A percentile compares a stretch with the other conserved stretches of the same genome.
Conservation (phyloP, 148 eudicot genomes). For the Mesembryanthemum crystallinum region DNA sequence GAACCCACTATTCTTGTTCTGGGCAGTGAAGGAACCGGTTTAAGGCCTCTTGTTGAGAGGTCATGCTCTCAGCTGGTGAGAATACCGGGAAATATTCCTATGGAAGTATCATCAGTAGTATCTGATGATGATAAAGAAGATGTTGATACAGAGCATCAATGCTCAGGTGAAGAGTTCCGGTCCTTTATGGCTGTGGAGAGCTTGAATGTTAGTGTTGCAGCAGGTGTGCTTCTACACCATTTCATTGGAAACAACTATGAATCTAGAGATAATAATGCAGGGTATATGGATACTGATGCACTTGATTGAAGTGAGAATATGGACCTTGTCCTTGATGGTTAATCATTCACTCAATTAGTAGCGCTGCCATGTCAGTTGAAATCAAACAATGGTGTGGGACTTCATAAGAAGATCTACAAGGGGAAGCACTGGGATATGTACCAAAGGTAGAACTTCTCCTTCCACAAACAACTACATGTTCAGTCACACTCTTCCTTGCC, state of each 20-base stretch:
- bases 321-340: neutral
- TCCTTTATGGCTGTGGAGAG: constrained; percentile 96
- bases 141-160: constrained; percentile 23
- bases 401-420: neutral
- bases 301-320: constrained; percentile 23
- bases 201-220: constrained; percentile 98
- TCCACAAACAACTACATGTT: too few species aligned
- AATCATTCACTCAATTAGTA: neutral
- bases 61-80: constrained; percentile 71
- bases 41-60: constrained; percentile 95
- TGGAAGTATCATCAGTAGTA: constrained; percentile 37
- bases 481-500: neutral
- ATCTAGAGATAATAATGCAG: neutral
- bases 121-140: constrained; percentile 31
- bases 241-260: constrained; percentile 54
- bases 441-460: too few species aligned
- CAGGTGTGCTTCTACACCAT: constrained; percentile 95
- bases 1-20: constrained; percentile 87
- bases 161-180: constrained; percentile 48
- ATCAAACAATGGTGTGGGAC: neutral
- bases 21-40: constrained; percentile 99
- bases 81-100: constrained; percentile 70
- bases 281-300: constrained; percentile 13
- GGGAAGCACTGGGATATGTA: neutral
- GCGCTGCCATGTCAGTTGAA: neutral